Conservation (phyloP, 495 filamentous ascomycete species). For the Cetradonia linearis region DNA sequence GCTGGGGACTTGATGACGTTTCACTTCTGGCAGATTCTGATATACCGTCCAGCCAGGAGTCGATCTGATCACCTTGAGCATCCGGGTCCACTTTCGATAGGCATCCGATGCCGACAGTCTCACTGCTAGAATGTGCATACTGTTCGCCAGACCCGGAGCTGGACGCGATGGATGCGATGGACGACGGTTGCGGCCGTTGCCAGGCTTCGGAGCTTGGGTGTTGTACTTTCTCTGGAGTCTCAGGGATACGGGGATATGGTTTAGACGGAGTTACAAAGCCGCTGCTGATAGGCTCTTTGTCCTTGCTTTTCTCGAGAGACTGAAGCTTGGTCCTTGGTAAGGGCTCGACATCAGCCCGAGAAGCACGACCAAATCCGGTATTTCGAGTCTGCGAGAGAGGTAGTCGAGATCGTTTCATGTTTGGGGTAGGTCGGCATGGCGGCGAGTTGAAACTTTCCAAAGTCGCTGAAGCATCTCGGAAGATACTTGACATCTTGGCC, state of each 20-base stretch:
- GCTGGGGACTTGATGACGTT: not conserved
- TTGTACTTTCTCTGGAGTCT: not conserved
- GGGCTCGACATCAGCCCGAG: not conserved
- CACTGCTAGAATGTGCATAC: constrained; percentile 6
- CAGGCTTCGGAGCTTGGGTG: constrained; percentile 5
- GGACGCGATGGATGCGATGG: not conserved
- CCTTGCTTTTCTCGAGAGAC: not conserved
- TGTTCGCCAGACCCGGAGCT: not conserved
- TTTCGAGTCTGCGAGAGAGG: constrained; percentile 18
- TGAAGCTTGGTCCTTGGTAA: not conserved
- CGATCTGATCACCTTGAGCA: not conserved
- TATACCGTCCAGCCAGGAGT: constrained; percentile 11
- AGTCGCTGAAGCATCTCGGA: constrained; percentile 18
- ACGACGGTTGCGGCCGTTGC: not conserved
- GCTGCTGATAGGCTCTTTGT: constrained; percentile 13
- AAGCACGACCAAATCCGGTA: constrained; percentile 12
- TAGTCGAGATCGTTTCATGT: constrained; percentile 16
- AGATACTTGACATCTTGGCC: constrained; percentile 22
- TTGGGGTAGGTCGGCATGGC: constrained; percentile 7
- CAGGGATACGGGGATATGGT: not conserved
- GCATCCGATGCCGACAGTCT: not conserved
- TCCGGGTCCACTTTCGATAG: not conserved
- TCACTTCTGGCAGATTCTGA: not conserved
- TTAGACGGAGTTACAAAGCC: constrained; percentile 8
- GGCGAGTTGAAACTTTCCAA: constrained; percentile 7